A percentile compares a stretch with the other conserved stretches of the same genome.
phyloP scores from a whole-genome alignment of 2,329 filamentous ascomycete genomes.

The Penicillium sp. region DNA sequence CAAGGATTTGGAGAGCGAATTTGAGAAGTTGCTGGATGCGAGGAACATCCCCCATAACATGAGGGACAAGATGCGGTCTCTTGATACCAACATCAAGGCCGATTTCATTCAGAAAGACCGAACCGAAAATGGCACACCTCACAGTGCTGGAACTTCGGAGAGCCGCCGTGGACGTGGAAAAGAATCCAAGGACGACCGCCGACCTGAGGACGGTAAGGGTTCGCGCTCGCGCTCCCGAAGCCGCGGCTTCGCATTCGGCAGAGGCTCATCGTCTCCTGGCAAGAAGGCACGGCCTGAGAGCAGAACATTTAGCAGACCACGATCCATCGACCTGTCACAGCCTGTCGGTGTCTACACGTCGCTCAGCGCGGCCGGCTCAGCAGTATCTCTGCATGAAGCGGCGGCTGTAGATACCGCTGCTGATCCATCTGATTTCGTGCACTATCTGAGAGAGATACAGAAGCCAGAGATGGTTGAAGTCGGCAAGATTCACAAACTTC shows the following conservation, averaged over 20 bases:
- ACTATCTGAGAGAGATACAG: conserved; percentile 73
- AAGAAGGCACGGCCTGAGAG: conserved; percentile 71
- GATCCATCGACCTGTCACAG: conserved; percentile 66
- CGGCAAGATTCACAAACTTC: conserved; percentile 90
- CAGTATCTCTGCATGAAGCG: conserved; percentile 54
- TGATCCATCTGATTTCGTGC: conserved; percentile 76
- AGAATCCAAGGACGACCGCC: conserved; percentile 33
- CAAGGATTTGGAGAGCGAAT: conserved; percentile 58
- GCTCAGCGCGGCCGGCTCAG: conserved; percentile 52
- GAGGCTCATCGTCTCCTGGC: conserved; percentile 62
- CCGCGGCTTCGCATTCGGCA: conserved; percentile 73
- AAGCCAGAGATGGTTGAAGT: conserved; percentile 83
- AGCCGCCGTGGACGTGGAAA: conserved; percentile 42
- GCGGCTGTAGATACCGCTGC: conserved; percentile 70
- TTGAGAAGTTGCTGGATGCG: conserved; percentile 65
- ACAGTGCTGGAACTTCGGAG: conserved; percentile 38
- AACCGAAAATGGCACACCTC: conserved; percentile 57
- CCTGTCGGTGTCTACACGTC: conserved; percentile 54
- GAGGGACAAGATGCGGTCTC: conserved; percentile 86
- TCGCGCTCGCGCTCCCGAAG: conserved; percentile 56
- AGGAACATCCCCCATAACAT: conserved; percentile 92
- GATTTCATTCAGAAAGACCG: conserved; percentile 92
- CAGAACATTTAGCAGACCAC: conserved; percentile 62
- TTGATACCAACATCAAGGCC: conserved; percentile 86
- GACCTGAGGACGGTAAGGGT: conserved; percentile 44